Conservation (phyloP, 495 filamentous ascomycete species). For the Aspergillus cristatus region DNA sequence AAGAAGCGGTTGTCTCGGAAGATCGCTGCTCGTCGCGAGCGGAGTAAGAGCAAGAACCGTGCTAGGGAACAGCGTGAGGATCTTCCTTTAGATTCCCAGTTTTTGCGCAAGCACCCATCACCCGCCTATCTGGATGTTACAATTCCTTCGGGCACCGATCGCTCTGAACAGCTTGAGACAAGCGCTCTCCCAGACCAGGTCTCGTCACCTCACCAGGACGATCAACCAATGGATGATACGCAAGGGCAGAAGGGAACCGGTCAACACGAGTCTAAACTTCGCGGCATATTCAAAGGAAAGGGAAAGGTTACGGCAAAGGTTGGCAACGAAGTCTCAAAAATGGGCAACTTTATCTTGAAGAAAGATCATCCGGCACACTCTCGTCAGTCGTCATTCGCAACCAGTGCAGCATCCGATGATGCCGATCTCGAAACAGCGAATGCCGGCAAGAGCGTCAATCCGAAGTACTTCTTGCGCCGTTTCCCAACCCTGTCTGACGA, state of each 20-base stretch:
- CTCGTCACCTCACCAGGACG: conserved; percentile 20
- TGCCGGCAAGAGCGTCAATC: conserved; percentile 20
- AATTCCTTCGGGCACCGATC: too few species aligned
- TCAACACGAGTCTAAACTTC: conserved; percentile 31
- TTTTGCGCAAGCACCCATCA: conserved; percentile 10
- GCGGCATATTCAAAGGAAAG: conserved; percentile 45
- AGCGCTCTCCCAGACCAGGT: conserved; percentile 24
- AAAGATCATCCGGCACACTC: conserved; percentile 32
- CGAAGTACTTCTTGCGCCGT: conserved; percentile 22
- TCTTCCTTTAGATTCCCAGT: conserved; percentile 11
- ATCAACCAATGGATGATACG: conserved; percentile 8
- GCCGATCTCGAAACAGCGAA: conserved; percentile 35
- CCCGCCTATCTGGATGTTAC: conserved; percentile 7
- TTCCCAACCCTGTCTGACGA: conserved; percentile 29
- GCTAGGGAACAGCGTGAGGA: conserved; percentile 18
- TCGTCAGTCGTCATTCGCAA: conserved; percentile 31
- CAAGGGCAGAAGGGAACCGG: conserved; percentile 18
- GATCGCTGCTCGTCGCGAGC: conserved; percentile 34
- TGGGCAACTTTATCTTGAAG: conserved; percentile 47
- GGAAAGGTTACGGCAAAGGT: conserved; percentile 44
- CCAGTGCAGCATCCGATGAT: conserved; percentile 30
- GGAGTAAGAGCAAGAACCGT: conserved; percentile 33
- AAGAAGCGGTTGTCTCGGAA: conserved; percentile 38
- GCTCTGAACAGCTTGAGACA: conserved; percentile 16
- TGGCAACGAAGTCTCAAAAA: conserved; percentile 48